A percentile compares a stretch with the other conserved stretches of the same genome.
These are phyloP conservation scores for Isatis tinctoria DNA, from an alignment of 345 rosid species.

Conservation along the genomic window DNA sequence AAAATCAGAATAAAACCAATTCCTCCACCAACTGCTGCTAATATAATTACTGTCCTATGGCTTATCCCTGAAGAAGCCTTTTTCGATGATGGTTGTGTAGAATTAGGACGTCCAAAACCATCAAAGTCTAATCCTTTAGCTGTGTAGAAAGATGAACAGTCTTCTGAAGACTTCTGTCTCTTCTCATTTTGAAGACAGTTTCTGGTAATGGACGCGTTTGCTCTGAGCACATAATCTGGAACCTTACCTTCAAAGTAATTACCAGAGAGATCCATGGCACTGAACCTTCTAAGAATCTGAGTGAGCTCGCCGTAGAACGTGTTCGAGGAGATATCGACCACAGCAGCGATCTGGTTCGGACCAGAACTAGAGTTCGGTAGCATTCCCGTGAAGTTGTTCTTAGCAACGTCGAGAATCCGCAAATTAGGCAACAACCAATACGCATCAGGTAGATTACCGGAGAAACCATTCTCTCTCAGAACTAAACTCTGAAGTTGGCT, in stretches of 20 bases:
- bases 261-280: conserved; percentile 49
- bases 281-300: conserved; percentile 46
- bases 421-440: conserved; percentile 61
- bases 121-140: conserved; percentile 64
- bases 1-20: conserved; percentile 46
- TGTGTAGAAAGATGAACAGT: conserved; percentile 64
- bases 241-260: conserved; percentile 82
- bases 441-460: conserved; percentile 49
- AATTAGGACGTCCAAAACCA: conserved; percentile 71
- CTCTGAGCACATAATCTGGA: conserved; percentile 46
- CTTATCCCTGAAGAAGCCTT: conserved; percentile 39
- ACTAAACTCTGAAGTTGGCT: conserved; percentile 59
- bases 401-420: conserved; percentile 59
- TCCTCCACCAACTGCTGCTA: conserved; percentile 68
- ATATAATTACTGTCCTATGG: conserved; percentile 43
- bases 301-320: conserved; percentile 67
- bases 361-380: conserved; percentile 45
- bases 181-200: conserved; percentile 70
- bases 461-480: conserved; percentile 51
- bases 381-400: conserved; percentile 69
- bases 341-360: conserved; percentile 35
- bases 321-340: conserved; percentile 66
- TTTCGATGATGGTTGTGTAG: conserved; percentile 37
- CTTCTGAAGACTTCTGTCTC: conserved; percentile 50
- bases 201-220: conserved; percentile 49